Evolutionary conservation across 2,329 filamentous ascomycete genomes (phyloP).

Genomic region (Aspergillus sp.): DNA sequence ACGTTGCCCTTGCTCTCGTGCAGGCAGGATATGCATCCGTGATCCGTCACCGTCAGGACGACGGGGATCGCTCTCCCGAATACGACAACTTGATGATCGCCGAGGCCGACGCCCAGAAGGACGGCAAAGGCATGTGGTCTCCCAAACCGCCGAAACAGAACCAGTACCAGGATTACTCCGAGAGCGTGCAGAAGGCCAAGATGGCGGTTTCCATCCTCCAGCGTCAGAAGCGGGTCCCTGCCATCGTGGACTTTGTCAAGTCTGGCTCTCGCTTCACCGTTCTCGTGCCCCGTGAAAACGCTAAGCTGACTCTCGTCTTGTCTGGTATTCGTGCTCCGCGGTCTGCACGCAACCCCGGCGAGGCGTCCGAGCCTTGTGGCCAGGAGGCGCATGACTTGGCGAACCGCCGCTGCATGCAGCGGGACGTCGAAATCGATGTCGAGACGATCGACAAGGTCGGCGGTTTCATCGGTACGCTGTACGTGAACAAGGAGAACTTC

Average conservation of each 20-base stretch:
- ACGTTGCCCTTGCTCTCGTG: constrained; percentile 79
- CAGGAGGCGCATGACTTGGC: constrained; percentile 93
- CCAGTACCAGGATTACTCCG: constrained; percentile 84
- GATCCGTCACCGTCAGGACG: constrained; percentile 90
- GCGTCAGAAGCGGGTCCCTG: constrained; percentile 87
- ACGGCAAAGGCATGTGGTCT: constrained; percentile 93
- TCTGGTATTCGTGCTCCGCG: constrained; percentile 88
- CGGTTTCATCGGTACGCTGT: constrained; percentile 93
- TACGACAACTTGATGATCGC: constrained; percentile 65
- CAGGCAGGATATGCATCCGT: constrained; percentile 92
- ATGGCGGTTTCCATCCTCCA: constrained; percentile 84
- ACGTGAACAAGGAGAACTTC: constrained; percentile 92
- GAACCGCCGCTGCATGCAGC: constrained; percentile 82
- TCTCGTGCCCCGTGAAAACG: constrained; percentile 84
- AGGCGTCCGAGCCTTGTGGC: constrained; percentile 87
- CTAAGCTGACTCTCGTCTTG: constrained; percentile 92
- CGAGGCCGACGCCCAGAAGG: constrained; percentile 67
- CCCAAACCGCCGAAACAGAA: constrained; percentile 80
- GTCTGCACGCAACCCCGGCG: constrained; percentile 75
- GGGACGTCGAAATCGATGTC: constrained; percentile 93
- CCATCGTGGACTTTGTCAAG: constrained; percentile 95
- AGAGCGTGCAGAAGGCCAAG: constrained; percentile 92
- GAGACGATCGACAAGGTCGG: constrained; percentile 94
- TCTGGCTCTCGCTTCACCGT: constrained; percentile 93
- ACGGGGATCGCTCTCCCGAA: constrained; percentile 87